Conservation (phyloP, 2,329 filamentous ascomycete genomes). For the Chrysoporthe deuterocubensis region DNA sequence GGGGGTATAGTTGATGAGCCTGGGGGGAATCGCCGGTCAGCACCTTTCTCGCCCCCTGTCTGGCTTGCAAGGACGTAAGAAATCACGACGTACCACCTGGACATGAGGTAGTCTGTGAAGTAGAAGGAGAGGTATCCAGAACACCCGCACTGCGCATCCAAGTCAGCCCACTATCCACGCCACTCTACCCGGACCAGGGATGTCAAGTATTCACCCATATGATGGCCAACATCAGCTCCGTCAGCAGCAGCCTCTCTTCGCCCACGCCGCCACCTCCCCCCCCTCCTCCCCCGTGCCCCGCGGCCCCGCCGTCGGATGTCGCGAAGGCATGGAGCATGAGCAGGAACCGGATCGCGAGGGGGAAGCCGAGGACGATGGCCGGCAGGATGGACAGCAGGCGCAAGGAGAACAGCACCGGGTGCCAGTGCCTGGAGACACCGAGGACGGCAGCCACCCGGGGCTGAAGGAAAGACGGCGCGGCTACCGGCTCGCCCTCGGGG, state of each 20-base stretch:
- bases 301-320: slow-evolving; percentile 32
- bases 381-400: slow-evolving; percentile 74
- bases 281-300: slow-evolving; percentile 33
- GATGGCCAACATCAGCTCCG: slow-evolving; percentile 72
- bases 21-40: slow-evolving; percentile 39
- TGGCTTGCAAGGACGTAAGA: background rate
- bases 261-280: slow-evolving; percentile 42
- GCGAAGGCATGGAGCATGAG: slow-evolving; percentile 59
- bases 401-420: slow-evolving; percentile 72
- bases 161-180: background rate
- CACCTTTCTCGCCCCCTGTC: background rate
- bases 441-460: slow-evolving; percentile 79
- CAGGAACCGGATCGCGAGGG: slow-evolving; percentile 70
- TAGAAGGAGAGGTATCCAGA: slow-evolving; percentile 81
- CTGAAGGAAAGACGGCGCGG: slow-evolving; percentile 59
- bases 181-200: background rate
- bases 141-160: slow-evolving; percentile 49
- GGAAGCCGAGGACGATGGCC: slow-evolving; percentile 72
- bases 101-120: slow-evolving; percentile 86
- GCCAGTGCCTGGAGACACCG: slow-evolving; percentile 73
- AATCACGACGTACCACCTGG: slow-evolving; percentile 65
- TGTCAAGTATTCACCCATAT: slow-evolving; percentile 56
- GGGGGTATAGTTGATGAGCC: slow-evolving; percentile 84
- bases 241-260: slow-evolving; percentile 59
- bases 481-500: slow-evolving; percentile 24